Evolutionary conservation across 495 filamentous ascomycete genomes (phyloP).

Genomic region (Penicillium daleae): DNA sequence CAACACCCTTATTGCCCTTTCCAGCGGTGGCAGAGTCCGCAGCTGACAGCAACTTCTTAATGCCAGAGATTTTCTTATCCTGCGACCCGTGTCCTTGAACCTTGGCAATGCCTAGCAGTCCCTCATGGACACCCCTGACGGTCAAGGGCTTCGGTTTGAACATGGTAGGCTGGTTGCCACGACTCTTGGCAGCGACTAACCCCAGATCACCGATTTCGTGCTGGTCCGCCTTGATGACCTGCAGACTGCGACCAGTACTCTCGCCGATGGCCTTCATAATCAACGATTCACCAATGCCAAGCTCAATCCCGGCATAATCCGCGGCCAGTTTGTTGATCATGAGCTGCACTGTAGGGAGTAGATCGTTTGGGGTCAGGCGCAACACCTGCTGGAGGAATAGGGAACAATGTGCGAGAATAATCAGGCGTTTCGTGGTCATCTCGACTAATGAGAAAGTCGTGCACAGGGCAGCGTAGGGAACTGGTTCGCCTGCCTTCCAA

Average conservation of each 20-base stretch:
- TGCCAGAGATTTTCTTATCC: conserved; percentile 85
- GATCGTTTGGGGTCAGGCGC: conserved; percentile 83
- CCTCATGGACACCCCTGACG: conserved; percentile 82
- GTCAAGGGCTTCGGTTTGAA: conserved; percentile 95
- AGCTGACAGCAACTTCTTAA: conserved; percentile 90
- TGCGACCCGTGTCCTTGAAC: conserved; percentile 86
- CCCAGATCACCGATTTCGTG: conserved; percentile 95
- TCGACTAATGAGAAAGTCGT: conserved; percentile 93
- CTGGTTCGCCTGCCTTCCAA: conserved; percentile 85
- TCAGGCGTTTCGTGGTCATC: conserved; percentile 85
- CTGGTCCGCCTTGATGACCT: conserved; percentile 90
- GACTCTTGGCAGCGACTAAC: conserved; percentile 90
- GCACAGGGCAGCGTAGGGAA: conserved; percentile 94
- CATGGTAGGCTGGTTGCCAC: conserved; percentile 93
- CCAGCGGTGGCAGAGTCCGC: conserved; percentile 73
- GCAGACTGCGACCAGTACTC: conserved; percentile 82
- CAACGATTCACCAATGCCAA: conserved; percentile 94
- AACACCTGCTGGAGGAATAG: conserved; percentile 91
- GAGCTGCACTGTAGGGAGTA: conserved; percentile 83
- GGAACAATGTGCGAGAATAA: conserved; percentile 85
- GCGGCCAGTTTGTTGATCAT: conserved; percentile 99
- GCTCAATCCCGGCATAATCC: conserved; percentile 92
- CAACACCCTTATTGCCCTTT: conserved; percentile 69
- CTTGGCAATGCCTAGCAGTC: conserved; percentile 85
- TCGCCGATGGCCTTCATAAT: conserved; percentile 99